Evolutionary conservation across 1,284 basidiomycete genomes (phyloP), one percentile per base, ranked within the genome.

Genomic region (Fomitopsis palustris): DNA sequence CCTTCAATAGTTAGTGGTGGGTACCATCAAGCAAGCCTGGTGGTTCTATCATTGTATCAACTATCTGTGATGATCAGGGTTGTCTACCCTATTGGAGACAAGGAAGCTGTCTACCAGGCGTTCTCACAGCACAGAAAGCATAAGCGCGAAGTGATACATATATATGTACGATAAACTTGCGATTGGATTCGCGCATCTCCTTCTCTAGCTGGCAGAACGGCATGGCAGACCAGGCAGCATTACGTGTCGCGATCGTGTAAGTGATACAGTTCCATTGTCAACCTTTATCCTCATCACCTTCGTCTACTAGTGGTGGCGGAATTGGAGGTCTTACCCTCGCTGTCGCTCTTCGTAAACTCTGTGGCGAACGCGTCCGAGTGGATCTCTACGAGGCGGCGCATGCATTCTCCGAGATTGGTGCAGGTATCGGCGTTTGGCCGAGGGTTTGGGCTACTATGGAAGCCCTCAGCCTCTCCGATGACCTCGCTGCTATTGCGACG

Each of bases 251-350:
- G 6, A 29, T 47, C 1, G 25, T 47, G 45, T 47, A 29, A 1
- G 25, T 47, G 35, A 8, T 37, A 3, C 10, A 17, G 4, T 23
- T 1, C 17, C 7, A 16, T 17, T 4, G 14, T 16, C 4, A n/a
- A 21, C 6, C 12, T 3, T 23, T 21, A 4, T 3, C 8, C 21
- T 47, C 16, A 29, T 16, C 23, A 8, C 14, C 12, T 45, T 25
- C 19, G 35, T 14, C 42, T 29, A 10, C 23, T 54, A 73, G 68
- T 56, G 76, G 77, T 27, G 76, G 73, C 0, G 78, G 78, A 3
- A 69, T 78, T 9, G 76, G 72, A 4, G 77, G 77, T 12, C 67
- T 78, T n/a, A 67, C 65, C 14, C 65, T 73, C 38, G 77, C 78
- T 1, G 68, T 70, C 23, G 71, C 74, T 3, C 66, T 79, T n/a